Conservation (phyloP, 805 yeast genomes). For the Barnettozyma vustinii region DNA sequence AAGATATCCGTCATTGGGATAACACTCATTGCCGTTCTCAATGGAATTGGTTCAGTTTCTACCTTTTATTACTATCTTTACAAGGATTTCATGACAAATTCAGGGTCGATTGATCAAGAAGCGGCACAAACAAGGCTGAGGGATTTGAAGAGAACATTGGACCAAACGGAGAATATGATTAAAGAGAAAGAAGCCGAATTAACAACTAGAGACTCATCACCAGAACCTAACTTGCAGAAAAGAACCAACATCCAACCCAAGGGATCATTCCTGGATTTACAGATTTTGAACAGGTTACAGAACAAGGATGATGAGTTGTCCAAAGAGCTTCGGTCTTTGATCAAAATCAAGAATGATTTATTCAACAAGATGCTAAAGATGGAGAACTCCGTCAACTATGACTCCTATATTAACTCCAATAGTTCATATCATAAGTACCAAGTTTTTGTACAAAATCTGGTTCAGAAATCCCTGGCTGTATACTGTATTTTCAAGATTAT, state of each 20-base stretch:
- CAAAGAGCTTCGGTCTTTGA: constrained; percentile 19
- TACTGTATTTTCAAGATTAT: constrained; percentile 33
- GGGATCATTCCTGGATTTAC: constrained; percentile 20
- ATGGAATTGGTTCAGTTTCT: constrained; percentile 26
- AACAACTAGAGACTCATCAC: constrained; percentile 3
- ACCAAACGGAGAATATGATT: constrained; percentile 20
- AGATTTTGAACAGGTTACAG: constrained; percentile 7
- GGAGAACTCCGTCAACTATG: constrained; percentile 8
- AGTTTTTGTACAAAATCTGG: background rate
- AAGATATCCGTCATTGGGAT: constrained; percentile 24
- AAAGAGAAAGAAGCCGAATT: constrained; percentile 13
- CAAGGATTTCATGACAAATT: constrained; percentile 5
- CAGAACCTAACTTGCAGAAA: constrained; percentile 8
- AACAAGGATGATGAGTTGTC: constrained; percentile 7
- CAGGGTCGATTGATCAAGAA: background rate
- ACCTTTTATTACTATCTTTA: constrained; percentile 23
- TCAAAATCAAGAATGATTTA: constrained; percentile 22
- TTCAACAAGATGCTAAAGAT: constrained; percentile 15
- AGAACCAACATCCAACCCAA: constrained; percentile 19
- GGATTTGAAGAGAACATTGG: constrained; percentile 14
- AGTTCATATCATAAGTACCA: background rate
- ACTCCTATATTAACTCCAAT: background rate
- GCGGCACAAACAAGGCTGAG: constrained; percentile 8
- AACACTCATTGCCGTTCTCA: constrained; percentile 21
- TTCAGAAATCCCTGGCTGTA: constrained; percentile 20